These are phyloP conservation scores for Fraxinus platypoda DNA, from an alignment of 305 asterid genomes.

Conservation along the genomic window DNA sequence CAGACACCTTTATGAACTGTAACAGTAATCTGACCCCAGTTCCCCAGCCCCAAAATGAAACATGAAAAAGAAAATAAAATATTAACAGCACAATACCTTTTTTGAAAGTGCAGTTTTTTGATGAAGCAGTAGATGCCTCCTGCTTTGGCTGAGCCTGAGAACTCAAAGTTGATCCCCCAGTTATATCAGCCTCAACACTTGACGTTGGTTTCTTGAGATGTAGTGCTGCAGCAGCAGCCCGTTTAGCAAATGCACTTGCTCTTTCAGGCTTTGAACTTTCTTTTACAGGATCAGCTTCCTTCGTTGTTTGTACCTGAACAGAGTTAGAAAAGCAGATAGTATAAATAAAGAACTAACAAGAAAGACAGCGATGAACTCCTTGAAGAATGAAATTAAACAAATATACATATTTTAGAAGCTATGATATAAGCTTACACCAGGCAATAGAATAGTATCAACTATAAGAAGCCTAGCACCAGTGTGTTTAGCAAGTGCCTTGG, in stretches of 20 bases:
- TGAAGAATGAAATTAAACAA: background rate
- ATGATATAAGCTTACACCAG: constrained; percentile 74
- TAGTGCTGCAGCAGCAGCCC: constrained; percentile 48
- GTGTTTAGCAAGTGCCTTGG: constrained; percentile 79
- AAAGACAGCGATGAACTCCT: constrained; percentile 2
- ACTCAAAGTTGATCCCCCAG: constrained; percentile 69
- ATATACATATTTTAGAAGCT: constrained; percentile 8
- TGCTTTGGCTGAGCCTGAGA: constrained; percentile 80
- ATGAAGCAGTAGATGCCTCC: constrained; percentile 86
- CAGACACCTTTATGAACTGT: background rate
- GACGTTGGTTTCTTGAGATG: constrained; percentile 78
- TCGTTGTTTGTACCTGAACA: constrained; percentile 58
- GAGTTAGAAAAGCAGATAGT: background rate
- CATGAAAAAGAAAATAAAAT: background rate
- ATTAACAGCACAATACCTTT: constrained; percentile 42
- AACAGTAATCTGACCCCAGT: background rate
- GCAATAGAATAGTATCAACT: constrained; percentile 67
- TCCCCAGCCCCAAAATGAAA: background rate
- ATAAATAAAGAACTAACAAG: constrained; percentile 4
- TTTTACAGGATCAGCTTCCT: constrained; percentile 63
- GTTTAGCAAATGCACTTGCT: constrained; percentile 64
- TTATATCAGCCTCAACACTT: constrained; percentile 83
- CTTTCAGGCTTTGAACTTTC: constrained; percentile 68
- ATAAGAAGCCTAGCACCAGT: constrained; percentile 64
- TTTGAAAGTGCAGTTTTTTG: constrained; percentile 65